Conservation (phyloP, 208 protist species). For the Crithidia sp. region DNA sequence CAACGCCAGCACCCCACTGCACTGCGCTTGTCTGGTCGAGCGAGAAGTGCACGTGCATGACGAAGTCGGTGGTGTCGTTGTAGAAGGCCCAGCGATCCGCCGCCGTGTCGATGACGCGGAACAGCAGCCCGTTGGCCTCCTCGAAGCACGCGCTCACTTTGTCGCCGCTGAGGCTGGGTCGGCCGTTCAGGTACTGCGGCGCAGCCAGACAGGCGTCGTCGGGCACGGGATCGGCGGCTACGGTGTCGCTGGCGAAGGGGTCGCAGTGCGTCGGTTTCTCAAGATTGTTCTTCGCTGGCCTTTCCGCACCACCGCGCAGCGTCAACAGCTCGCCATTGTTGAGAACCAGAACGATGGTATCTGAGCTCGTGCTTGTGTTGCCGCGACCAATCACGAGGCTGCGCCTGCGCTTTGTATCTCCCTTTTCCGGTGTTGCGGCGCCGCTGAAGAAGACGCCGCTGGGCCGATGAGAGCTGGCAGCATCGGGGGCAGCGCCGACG, state of each 20-base stretch:
- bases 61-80: slow-evolving; percentile 57
- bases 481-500: background rate
- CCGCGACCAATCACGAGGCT: background rate
- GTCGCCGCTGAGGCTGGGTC: slow-evolving; percentile 24
- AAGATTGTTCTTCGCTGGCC: background rate
- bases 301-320: slow-evolving; percentile 3
- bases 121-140: slow-evolving; percentile 52
- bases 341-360: slow-evolving; percentile 16
- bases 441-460: slow-evolving; percentile 14
- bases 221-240: too few relatives aligned
- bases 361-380: background rate
- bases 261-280: background rate
- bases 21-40: slow-evolving; percentile 17
- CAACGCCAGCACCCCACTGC: slow-evolving; percentile 20
- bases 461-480: background rate
- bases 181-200: slow-evolving; percentile 33
- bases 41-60: slow-evolving; percentile 43
- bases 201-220: background rate
- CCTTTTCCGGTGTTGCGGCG: background rate
- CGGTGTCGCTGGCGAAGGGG: background rate
- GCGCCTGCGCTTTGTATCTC: background rate
- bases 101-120: slow-evolving; percentile 53
- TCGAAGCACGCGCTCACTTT: slow-evolving; percentile 30
- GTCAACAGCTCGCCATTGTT: slow-evolving; percentile 25
- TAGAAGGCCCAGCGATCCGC: slow-evolving; percentile 57